Percentiles rank a stretch among this genome's conserved stretches.
phyloP scores from a whole-genome alignment of 1,284 basidiomycete species.

The Wallemia hederae region DNA sequence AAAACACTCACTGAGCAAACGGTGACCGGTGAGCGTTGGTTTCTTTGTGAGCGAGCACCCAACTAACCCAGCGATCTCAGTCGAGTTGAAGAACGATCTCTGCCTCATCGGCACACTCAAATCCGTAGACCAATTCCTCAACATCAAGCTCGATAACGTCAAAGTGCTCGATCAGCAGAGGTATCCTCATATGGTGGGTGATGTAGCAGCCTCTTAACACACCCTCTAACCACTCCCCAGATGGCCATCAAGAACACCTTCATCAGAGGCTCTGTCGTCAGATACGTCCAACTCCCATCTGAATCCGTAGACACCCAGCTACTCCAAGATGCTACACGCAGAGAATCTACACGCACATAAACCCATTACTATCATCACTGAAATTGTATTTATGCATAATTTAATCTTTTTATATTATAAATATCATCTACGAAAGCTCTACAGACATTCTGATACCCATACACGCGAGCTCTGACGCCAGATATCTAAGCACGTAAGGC shows the following conservation, averaged over 20 bases:
- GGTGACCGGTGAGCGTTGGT: conserved; percentile 4
- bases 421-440: conserved; percentile 5
- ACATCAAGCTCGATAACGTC: conserved; percentile 86
- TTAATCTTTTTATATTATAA: neutral
- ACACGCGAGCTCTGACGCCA: conserved; percentile 26
- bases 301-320: conserved; percentile 85
- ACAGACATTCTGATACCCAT: conserved; percentile 25
- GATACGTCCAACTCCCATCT: conserved; percentile 80
- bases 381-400: neutral
- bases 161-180: conserved; percentile 68
- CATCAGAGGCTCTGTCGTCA: conserved; percentile 89
- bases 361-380: too few species aligned
- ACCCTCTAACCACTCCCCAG: conserved; percentile 24
- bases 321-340: conserved; percentile 81
- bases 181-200: conserved; percentile 82
- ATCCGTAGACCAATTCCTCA: conserved; percentile 97
- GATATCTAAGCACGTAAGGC: conserved; percentile 61
- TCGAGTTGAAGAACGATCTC: conserved; percentile 97
- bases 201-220: neutral
- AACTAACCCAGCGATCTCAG: conserved; percentile 31
- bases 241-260: conserved; percentile 98
- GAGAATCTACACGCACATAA: conserved; percentile 20
- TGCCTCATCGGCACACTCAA: conserved; percentile 87
- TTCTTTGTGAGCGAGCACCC: neutral
- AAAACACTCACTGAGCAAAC: conserved; percentile 93